Base-by-base conservation (phyloP, 495 filamentous ascomycete species). In the Penicillium goetzii region DNA sequence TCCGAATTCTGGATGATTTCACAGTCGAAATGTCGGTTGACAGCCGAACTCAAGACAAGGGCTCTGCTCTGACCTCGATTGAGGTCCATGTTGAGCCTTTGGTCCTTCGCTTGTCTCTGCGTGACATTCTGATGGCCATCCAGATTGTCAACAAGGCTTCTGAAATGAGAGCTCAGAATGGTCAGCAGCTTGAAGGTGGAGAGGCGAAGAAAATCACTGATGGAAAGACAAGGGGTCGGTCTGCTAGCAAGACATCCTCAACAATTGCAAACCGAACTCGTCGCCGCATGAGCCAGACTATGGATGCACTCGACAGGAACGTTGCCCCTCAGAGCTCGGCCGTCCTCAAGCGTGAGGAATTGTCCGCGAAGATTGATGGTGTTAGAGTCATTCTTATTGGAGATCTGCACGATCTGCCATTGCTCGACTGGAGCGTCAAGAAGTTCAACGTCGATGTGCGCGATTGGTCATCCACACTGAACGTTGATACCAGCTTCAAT, bases 1-100 rank as follows among this genome's bases (percentile, higher is more conserved):
- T 97, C 43, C 88, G 96, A 25, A 96, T 99, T 65, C 83, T 99
- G 25, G 95, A 99, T 71, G 92, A 98, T 71, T 98, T 98, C 75
- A 97, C 92, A 9, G 72, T 98, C 33, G 90, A 93, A 63, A 82
- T 96, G 66, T 93, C 93, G 3, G 85, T 97, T 81, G 93, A 98
- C 69, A 95, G 84, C 68, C 81, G 86, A 51, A 73, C 83, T 1
- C 84, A 88, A 74, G 87, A 87, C 36, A 89, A 85, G 45, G 85
- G 88, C 60, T 83, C 88, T 4, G 81, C 85, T 17, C 65, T 88
- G 28, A 95, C 90, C 2, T 95, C 84, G 62, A 93, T 99, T 52
- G 86, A 91, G 63, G 84, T 95, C 9, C 90, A 97, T 57, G 79
- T 98, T 53, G 92, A 98, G 73, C 95, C 96, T 1, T 81, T 99